A percentile compares a stretch with the other conserved stretches of the same genome.
Evolutionary conservation across 306 rosid genomes (phyloP).

Genomic region (Spatholobus suberectus): DNA sequence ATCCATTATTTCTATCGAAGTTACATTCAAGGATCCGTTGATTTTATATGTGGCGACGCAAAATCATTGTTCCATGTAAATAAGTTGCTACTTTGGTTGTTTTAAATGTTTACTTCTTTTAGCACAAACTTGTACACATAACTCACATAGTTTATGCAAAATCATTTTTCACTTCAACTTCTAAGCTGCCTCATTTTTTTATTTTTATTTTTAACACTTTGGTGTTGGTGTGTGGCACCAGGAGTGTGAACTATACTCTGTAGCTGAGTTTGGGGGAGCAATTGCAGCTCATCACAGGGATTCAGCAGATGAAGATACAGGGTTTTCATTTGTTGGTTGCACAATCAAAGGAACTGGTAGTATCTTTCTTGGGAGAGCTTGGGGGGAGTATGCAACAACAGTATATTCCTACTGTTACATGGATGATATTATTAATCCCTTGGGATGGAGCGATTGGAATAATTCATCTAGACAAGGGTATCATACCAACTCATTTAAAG

Average conservation of each 20-base stretch:
- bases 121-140: neutral
- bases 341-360: slow-evolving; percentile 62
- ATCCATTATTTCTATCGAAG: slow-evolving; percentile 66
- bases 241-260: slow-evolving; percentile 65
- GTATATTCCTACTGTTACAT: slow-evolving; percentile 61
- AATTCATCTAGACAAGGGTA: slow-evolving; percentile 60
- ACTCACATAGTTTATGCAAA: neutral
- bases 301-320: slow-evolving; percentile 55
- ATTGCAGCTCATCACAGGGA: slow-evolving; percentile 84
- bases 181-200: too few species aligned
- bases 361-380: slow-evolving; percentile 69
- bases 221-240: slow-evolving; percentile 28
- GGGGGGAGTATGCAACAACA: slow-evolving; percentile 70
- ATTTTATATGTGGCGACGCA: slow-evolving; percentile 68
- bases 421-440: slow-evolving; percentile 53
- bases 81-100: neutral
- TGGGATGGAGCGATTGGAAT: slow-evolving; percentile 75
- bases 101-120: neutral
- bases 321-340: slow-evolving; percentile 70
- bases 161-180: neutral
- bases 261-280: slow-evolving; percentile 63
- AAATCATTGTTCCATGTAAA: slow-evolving; percentile 65
- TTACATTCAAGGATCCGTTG: slow-evolving; percentile 70
- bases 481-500: neutral
- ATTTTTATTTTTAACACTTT: neutral